Evolutionary conservation across 768 basidiomycete genomes (phyloP), one percentile per base, ranked within the genome.

Genomic region (Boletellus ananas): DNA sequence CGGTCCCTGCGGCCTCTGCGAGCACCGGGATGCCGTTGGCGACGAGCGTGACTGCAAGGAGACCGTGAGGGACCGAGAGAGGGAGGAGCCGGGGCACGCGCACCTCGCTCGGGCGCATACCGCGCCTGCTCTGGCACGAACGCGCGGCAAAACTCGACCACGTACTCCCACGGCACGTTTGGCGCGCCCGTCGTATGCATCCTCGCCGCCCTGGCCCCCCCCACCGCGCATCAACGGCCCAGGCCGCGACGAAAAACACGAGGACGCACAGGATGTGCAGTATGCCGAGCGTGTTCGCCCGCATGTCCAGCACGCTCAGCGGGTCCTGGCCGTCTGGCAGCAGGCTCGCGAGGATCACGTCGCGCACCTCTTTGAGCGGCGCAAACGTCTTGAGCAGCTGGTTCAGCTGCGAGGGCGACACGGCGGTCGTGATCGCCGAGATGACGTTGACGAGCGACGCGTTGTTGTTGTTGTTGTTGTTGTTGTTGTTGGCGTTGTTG

Each of bases 201-300:
- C 58, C 87, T 75, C 23, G 86, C 84, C 6, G 80, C 79, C 51
- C 87, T 89, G 27, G 3, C 41, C 8, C 36, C 45, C 20, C 25
- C 35, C 14, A 16, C 2, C 25, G 35, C 17, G n/a, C 14, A 34
- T 27, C 25, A 42, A 49, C 13, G 7, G n/a, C n/a, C n/a, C n/a
- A n/a, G n/a, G n/a, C n/a, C 42, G 47, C 43, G 25, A 35, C 17
- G 1, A 20, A 12, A 2, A 33, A 33, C 23, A 6, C 18, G 35
- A 16, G 17, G 27, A 73, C 85, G 69, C 57, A 90, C 89, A 92
- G 62, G 38, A 92, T 87, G 58, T 82, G 85, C 36, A 91, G 65
- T 36, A 81, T 76, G 0, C 81, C 85, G 3, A 91, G 64, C 1
- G 87, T 84, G 62, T 88, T 78, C 27, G 58, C 60, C 27, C 70